A percentile compares a stretch with the other conserved stretches of the same genome.
These are phyloP conservation scores for Emmonsiellopsis sp. DNA, from an alignment of 2,329 filamentous ascomycete genomes.

Conservation along the genomic window DNA sequence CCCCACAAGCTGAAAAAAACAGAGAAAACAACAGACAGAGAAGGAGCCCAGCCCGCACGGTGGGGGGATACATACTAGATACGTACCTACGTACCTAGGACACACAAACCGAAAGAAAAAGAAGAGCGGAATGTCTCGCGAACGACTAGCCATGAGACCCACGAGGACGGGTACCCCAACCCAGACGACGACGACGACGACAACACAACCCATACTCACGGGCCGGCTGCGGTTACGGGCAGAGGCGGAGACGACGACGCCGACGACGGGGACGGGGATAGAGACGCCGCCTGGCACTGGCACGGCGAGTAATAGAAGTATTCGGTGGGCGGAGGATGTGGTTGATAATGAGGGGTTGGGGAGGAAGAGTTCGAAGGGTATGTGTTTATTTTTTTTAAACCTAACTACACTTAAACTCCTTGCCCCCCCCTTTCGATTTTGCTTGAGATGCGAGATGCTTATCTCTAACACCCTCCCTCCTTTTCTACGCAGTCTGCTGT, in stretches of 20 bases:
- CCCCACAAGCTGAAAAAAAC: too few relatives aligned
- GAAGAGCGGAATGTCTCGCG: background rate
- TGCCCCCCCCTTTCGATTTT: background rate
- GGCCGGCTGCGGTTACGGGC: conserved; percentile 11
- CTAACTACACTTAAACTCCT: background rate
- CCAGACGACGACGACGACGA: background rate
- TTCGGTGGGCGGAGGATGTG: conserved; percentile 88
- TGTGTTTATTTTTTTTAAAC: conserved; percentile 9
- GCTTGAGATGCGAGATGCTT: background rate
- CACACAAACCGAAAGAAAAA: background rate
- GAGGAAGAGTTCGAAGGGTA: conserved; percentile 90
- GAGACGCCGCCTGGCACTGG: background rate
- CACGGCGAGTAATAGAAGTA: conserved; percentile 35
- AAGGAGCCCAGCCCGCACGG: too few relatives aligned
- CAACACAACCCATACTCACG: background rate
- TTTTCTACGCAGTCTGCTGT: conserved; percentile 67
- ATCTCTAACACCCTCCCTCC: background rate
- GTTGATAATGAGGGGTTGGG: conserved; percentile 93
- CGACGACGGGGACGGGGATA: background rate
- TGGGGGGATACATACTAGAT: too few relatives aligned
- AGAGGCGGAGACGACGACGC: conserved; percentile 3
- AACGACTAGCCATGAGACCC: background rate
- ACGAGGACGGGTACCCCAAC: background rate
- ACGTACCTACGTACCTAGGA: too few relatives aligned
- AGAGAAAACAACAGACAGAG: too few relatives aligned